Evolutionary conservation across 1,284 basidiomycete species (phyloP), one percentile per base, ranked within the genome.

Genomic region (Dichomitus squalens): DNA sequence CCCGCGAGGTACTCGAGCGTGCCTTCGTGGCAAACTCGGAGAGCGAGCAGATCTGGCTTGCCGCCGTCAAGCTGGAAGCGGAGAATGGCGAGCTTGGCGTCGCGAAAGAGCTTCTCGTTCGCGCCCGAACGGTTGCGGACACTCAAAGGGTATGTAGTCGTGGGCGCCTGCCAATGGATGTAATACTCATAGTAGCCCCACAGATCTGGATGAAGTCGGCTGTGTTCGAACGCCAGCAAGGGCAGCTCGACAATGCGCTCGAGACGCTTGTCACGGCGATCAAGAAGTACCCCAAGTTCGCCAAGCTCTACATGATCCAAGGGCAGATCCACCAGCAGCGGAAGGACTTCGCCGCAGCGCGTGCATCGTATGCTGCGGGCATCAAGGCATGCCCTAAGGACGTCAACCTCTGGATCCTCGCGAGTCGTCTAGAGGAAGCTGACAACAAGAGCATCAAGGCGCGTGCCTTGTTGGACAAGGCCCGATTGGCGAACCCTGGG

Each of bases 171-270:
- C 16, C 51, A n/a, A 39, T n/a, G 41, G 21, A 14, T 40, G 33
- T 27, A 16, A 36, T 60, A 38, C 63, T 58, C 50, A 52, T 49
- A 44, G 35, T 51, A 23, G 33, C 20, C 31, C 20, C 41, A 31
- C 66, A 95, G 93, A 96, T 97, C 54, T 99, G 96, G 96, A 93
- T 98, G 92, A 99, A 99, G 73, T 95, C 92, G 5, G 95, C 92
- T 1, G 91, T 95, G 0, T 95, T 99, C 64, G 95, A 98, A 70
- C 84, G 96, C 3, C 91, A 96, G 69, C 90, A 96, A 70, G 90
- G 90, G 1, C 83, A 88, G 58, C 76, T 84, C 5, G 80, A 85
- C n/a, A 81, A 80, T 4, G 94, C 95, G 0, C 79, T 98, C 7
- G 77, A 84, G 61, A 90, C 90, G 0, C 80, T 95, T 12, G 79